These are phyloP conservation scores for Candida taoyuanica DNA, from an alignment of 805 yeast species.

Conservation along the genomic window DNA sequence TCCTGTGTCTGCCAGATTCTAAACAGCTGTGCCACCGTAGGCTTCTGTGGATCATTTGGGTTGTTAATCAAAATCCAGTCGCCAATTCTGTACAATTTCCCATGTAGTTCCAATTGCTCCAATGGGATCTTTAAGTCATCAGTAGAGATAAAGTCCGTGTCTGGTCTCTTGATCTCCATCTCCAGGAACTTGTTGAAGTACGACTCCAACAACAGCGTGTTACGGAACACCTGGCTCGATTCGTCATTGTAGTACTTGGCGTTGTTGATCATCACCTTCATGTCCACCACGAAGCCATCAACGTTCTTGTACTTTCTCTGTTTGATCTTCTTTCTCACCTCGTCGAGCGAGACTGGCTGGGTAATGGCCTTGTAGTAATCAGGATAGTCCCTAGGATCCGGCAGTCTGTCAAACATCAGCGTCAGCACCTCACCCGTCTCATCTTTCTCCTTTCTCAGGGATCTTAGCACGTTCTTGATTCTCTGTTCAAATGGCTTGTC, in stretches of 20 bases:
- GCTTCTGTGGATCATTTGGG: slow-evolving; percentile 83
- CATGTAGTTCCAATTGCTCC: slow-evolving; percentile 67
- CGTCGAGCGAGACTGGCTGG: slow-evolving; percentile 64
- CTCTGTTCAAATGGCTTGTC: slow-evolving; percentile 90
- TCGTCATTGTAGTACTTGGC: slow-evolving; percentile 62
- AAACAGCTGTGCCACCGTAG: slow-evolving; percentile 91
- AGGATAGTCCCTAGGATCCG: slow-evolving; percentile 49
- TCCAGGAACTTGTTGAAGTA: slow-evolving; percentile 54
- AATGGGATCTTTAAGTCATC: slow-evolving; percentile 67
- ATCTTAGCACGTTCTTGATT: slow-evolving; percentile 80
- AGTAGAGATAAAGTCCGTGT: slow-evolving; percentile 60
- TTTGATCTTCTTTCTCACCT: slow-evolving; percentile 77
- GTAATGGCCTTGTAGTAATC: slow-evolving; percentile 44
- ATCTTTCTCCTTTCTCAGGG: slow-evolving; percentile 67
- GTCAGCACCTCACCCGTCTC: slow-evolving; percentile 47
- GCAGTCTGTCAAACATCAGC: slow-evolving; percentile 74
- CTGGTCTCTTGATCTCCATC: slow-evolving; percentile 76
- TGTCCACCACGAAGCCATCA: slow-evolving; percentile 71
- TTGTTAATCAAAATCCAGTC: slow-evolving; percentile 91
- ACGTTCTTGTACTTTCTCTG: slow-evolving; percentile 76
- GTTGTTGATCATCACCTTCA: slow-evolving; percentile 68
- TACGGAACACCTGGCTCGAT: slow-evolving; percentile 53
- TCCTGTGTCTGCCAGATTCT: slow-evolving; percentile 85
- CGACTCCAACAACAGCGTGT: slow-evolving; percentile 58
- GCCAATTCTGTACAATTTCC: slow-evolving; percentile 76